Evolutionary conservation across 371 early-diverging fungal species (phyloP), one percentile per base, ranked within the genome.

Genomic region (Actinomortierella wolfii): DNA sequence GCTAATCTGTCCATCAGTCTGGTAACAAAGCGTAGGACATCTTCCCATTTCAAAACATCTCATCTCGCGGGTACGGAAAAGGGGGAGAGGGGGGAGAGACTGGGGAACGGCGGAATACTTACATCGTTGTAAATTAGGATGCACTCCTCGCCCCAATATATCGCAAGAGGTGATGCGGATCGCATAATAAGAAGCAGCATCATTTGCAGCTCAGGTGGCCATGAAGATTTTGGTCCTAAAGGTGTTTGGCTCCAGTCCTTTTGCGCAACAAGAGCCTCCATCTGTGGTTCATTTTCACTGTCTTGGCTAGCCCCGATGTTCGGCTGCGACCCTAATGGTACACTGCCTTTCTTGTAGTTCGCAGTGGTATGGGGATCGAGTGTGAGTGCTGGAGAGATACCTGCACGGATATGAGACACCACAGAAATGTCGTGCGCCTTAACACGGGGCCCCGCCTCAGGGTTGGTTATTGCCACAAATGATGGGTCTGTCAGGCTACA

Each of bases 121-220:
- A 70, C 70, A 50, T 70, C 65, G 61, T 70, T 70, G 51, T 70
- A 70, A 44, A 70, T 23, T 14, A 70, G 55, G 34, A 54, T 43
- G 15, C 56, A 18, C 20, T 64, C 20, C 11, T 70, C 70, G 11
- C 70, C 70, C 70, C 70, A 70, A 54, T 64, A 70, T 14, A 70
- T 53, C 0, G 70, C 65, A 26, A 70, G 45, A 4, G 61, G 61
- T 15, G 61, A 57, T 1, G 51, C 57, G 4, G 65, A 70, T n/a
- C 40, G 29, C 49, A 57, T 25, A 40, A 70, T n/a, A 20, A 57
- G 13, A 11, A 34, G 57, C 23, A 70, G 29, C 17, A 60, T 17
- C 14, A 54, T 24, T 1, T 15, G 20, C 14, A 70, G 47, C 25
- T 70, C 70, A 7, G 26, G n/a, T 14, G 70, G 70, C 70, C 70